A percentile compares a stretch with the other conserved stretches of the same genome.
Evolutionary conservation across 1,284 basidiomycete genomes (phyloP).

Genomic region (Inonotus obliquus): DNA sequence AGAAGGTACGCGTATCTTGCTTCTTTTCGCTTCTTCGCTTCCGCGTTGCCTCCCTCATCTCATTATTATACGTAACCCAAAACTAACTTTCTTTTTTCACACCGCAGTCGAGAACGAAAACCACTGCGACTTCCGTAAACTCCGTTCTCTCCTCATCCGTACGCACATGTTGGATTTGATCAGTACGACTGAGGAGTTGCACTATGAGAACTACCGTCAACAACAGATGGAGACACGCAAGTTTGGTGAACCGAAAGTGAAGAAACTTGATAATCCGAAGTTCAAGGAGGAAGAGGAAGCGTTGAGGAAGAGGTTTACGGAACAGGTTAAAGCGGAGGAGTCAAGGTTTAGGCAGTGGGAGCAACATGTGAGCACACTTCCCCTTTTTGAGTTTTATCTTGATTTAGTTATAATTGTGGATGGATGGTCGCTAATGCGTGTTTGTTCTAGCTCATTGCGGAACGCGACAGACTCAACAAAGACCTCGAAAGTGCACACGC

Average conservation of each 20-base stretch:
- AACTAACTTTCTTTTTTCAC: background rate
- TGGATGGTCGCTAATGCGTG: background rate
- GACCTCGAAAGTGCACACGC: constrained; percentile 91
- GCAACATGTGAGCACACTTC: constrained; percentile 74
- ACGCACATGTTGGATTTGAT: constrained; percentile 99
- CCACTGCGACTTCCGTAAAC: constrained; percentile 99
- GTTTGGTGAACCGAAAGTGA: constrained; percentile 97
- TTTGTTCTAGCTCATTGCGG: constrained; percentile 77
- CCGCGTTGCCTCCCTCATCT: background rate
- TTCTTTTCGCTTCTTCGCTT: background rate
- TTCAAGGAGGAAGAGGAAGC: constrained; percentile 99
- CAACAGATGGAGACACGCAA: constrained; percentile 99
- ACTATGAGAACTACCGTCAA: constrained; percentile 98
- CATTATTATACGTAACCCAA: background rate
- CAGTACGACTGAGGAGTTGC: constrained; percentile 91
- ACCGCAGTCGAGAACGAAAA: constrained; percentile 91
- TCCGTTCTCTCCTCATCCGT: constrained; percentile 92
- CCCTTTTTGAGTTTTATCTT: too few relatives aligned
- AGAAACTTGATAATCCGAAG: constrained; percentile 99
- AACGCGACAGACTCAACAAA: constrained; percentile 96
- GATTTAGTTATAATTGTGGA: background rate
- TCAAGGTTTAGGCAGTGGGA: constrained; percentile 99
- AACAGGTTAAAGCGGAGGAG: constrained; percentile 99
- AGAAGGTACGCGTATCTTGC: constrained; percentile 57
- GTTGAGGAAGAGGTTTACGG: constrained; percentile 95